phyloP scores from a whole-genome alignment of 768 basidiomycete genomes.

The Filobasidium floriforme region DNA sequence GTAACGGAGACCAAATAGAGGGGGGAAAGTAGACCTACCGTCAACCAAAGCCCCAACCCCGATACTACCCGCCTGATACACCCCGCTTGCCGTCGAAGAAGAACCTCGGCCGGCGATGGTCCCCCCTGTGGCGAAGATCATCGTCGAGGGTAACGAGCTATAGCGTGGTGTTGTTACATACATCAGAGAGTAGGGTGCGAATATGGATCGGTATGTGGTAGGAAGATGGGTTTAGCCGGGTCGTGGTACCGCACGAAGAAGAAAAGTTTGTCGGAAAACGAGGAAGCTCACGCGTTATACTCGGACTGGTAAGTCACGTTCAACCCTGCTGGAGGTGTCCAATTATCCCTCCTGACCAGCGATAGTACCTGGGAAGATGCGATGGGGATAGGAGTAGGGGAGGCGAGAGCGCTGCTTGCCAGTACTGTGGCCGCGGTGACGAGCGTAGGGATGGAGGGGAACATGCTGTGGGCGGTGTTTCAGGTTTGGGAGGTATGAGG shows the following conservation, averaged over 20 bases:
- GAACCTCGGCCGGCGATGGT: constrained; percentile 25
- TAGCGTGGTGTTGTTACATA: no score
- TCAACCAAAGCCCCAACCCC: constrained; percentile 19
- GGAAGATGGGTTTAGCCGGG: no score
- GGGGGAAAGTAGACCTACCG: background rate
- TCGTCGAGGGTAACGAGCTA: constrained; percentile 21
- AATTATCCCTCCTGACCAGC: background rate
- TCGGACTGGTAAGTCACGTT: constrained; percentile 5
- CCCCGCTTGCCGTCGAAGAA: constrained; percentile 14
- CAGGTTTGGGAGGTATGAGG: no score
- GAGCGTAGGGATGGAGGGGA: background rate
- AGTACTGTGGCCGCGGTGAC: background rate
- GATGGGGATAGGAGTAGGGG: background rate
- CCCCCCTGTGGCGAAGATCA: constrained; percentile 28
- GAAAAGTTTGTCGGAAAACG: background rate
- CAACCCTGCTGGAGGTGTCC: constrained; percentile 9
- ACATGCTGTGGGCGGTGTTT: no score
- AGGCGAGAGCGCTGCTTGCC: background rate
- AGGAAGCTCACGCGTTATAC: constrained; percentile 7
- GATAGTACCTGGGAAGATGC: background rate
- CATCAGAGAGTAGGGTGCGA: no score
- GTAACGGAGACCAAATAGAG: background rate
- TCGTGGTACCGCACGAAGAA: no score
- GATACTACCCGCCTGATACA: constrained; percentile 14
- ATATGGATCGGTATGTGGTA: no score